A percentile compares a stretch with the other conserved stretches of the same genome.
Conservation (phyloP, 2,329 filamentous ascomycete species). For the Colletotrichum endophyticum region DNA sequence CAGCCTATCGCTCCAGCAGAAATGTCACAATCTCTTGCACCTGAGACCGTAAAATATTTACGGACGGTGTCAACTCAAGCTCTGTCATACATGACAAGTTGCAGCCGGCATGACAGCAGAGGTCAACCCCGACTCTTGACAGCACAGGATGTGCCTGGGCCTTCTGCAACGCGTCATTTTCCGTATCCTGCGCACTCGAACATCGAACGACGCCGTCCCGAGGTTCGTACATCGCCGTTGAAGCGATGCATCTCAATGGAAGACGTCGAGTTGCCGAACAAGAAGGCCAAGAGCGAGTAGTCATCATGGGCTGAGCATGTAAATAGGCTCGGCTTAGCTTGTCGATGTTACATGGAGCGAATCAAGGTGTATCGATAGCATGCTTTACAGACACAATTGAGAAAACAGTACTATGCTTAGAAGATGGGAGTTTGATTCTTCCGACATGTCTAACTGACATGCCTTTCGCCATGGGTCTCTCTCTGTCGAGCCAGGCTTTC, state of each 20-base stretch:
- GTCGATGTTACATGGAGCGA: neutral
- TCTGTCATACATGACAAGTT: neutral
- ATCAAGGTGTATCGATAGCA: neutral
- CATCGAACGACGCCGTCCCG: neutral
- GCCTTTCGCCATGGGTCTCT: slow-evolving; percentile 3
- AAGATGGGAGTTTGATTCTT: slow-evolving; percentile 20
- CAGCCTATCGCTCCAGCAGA: neutral
- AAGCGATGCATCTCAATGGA: neutral
- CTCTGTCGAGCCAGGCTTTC: neutral
- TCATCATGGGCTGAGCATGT: neutral
- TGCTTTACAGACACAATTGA: neutral
- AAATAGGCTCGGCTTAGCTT: neutral
- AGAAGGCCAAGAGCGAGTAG: neutral
- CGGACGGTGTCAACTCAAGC: neutral
- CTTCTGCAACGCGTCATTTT: neutral
- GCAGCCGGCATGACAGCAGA: neutral
- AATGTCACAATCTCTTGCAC: neutral
- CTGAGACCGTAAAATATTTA: neutral
- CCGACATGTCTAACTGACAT: slow-evolving; percentile 7
- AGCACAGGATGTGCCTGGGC: neutral
- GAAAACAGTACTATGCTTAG: neutral
- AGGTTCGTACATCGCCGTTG: neutral
- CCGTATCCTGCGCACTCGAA: neutral
- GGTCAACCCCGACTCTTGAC: neutral
- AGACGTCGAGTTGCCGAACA: neutral